Evolutionary conservation across 2,329 filamentous ascomycete genomes (phyloP).

Genomic region (Trichoderma sp.): DNA sequence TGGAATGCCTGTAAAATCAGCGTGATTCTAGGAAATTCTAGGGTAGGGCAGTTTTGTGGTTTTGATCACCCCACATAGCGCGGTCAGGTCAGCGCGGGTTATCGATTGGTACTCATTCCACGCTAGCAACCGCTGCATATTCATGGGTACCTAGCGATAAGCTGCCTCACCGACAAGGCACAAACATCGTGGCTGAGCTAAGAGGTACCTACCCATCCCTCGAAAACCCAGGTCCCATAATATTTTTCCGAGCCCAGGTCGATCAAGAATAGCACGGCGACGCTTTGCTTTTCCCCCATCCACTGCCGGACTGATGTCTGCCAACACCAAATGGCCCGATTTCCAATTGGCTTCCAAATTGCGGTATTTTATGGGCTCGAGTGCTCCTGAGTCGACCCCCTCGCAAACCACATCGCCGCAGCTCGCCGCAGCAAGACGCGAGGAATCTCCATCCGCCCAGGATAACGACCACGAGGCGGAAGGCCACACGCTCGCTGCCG

Average conservation of each 20-base stretch:
- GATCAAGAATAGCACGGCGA: slow-evolving; percentile 5
- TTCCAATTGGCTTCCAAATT: slow-evolving; percentile 38
- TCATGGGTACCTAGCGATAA: background rate
- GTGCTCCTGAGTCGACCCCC: slow-evolving; percentile 31
- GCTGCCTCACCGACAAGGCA: slow-evolving; percentile 24
- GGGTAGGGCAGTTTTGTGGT: background rate
- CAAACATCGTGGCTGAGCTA: slow-evolving; percentile 8
- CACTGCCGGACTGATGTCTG: slow-evolving; percentile 33
- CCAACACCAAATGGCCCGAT: slow-evolving; percentile 39
- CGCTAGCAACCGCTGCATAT: too few species aligned
- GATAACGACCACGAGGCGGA: slow-evolving; percentile 28
- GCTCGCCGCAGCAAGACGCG: slow-evolving; percentile 10
- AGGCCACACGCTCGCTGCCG: slow-evolving; percentile 24
- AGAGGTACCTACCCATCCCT: slow-evolving; percentile 9
- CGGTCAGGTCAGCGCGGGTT: background rate
- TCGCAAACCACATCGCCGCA: slow-evolving; percentile 27
- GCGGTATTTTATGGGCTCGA: slow-evolving; percentile 35
- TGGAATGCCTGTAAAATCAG: background rate
- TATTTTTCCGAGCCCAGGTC: slow-evolving; percentile 13
- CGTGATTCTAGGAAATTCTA: background rate
- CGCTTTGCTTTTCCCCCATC: slow-evolving; percentile 9
- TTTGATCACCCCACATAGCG: slow-evolving; percentile 7
- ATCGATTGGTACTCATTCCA: background rate
- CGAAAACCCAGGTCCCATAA: slow-evolving; percentile 21
- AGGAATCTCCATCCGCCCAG: slow-evolving; percentile 24